A percentile compares a stretch with the other conserved stretches of the same genome.
Conservation (phyloP, 495 filamentous ascomycete species). For the Stereocaulon alpinum region DNA sequence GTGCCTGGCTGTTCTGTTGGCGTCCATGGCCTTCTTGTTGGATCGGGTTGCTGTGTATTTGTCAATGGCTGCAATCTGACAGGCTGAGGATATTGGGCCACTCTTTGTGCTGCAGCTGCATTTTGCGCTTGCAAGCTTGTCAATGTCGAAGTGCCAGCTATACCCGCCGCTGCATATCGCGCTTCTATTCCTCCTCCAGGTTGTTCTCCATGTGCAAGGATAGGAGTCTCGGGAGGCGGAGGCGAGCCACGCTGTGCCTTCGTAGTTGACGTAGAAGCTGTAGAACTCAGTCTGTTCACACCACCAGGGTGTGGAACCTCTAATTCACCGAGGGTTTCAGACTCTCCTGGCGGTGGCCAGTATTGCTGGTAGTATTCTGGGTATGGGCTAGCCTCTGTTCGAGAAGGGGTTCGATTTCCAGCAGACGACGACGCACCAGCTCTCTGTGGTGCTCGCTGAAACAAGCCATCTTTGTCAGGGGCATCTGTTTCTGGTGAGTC, state of each 20-base stretch:
- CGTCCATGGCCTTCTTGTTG: slow-evolving; percentile 74
- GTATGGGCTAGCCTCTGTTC: slow-evolving; percentile 33
- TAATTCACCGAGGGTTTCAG: slow-evolving; percentile 26
- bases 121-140: slow-evolving; percentile 71
- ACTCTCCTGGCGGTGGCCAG: slow-evolving; percentile 47
- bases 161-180: slow-evolving; percentile 77
- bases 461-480: slow-evolving; percentile 62
- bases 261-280: slow-evolving; percentile 87
- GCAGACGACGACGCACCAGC: slow-evolving; percentile 20
- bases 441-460: slow-evolving; percentile 44
- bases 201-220: slow-evolving; percentile 57
- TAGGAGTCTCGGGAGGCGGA: slow-evolving; percentile 91
- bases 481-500: slow-evolving; percentile 61
- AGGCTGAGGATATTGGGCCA: slow-evolving; percentile 58
- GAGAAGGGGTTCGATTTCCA: slow-evolving; percentile 7
- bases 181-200: slow-evolving; percentile 76
- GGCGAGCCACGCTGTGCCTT: slow-evolving; percentile 86
- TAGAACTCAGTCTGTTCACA: slow-evolving; percentile 74
- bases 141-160: slow-evolving; percentile 72
- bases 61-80: slow-evolving; percentile 31
- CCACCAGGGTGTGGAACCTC: slow-evolving; percentile 38
- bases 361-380: slow-evolving; percentile 56
- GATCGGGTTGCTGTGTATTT: slow-evolving; percentile 33
- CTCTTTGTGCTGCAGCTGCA: slow-evolving; percentile 66
- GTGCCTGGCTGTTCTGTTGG: slow-evolving; percentile 85